Evolutionary conservation across 2,329 filamentous ascomycete species (phyloP), one percentile per base, ranked within the genome.

Genomic region (Fusarium metavorans): DNA sequence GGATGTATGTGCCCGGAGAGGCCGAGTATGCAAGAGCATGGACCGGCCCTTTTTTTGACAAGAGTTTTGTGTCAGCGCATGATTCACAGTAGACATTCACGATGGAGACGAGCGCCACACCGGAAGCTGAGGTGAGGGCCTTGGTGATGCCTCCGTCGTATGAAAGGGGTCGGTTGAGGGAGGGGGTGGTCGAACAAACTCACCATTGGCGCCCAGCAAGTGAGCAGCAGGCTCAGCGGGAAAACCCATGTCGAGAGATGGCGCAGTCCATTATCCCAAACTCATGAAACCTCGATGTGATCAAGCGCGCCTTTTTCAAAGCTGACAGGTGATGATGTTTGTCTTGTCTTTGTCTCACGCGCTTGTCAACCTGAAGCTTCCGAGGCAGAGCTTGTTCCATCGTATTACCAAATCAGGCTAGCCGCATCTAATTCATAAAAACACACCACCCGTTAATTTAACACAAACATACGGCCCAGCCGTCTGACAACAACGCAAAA

Each of bases 21-120:
- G 92, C 90, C 64, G 93, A 95, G 84, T 95, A 95, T 62, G 90
- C 87, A 64, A 95, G 86, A 57, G 93, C 90, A 81, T 95, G 93
- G 59, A 95, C 88, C 39, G 93, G 92, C 68, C 91, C 92, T 48
- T 48, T 94, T 94, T 67, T 48, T 32, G 45, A 27, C 59, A 68
- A 54, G 60, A 30, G 50, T 48, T 45, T 48, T 30, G 57, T 59
- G 71, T 75, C 64, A 76, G 76, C 68, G 59, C 57, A 64, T 65
- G 41, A 71, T 32, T 32, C 9, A 32, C 30, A 4, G 30, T 10
- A 32, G 9, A 32, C 30, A 9, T 32, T 48, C 45, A 25, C 14
- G 23, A 48, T 48, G 45, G 50, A 56, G 50, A 32, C 27, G 50
- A 34, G 56, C 70, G 70, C 74, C 74, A 75, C 72, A 67, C 62